These are phyloP conservation scores for Crithidia fasciculata DNA, from an alignment of 208 protist species.

Conservation along the genomic window DNA sequence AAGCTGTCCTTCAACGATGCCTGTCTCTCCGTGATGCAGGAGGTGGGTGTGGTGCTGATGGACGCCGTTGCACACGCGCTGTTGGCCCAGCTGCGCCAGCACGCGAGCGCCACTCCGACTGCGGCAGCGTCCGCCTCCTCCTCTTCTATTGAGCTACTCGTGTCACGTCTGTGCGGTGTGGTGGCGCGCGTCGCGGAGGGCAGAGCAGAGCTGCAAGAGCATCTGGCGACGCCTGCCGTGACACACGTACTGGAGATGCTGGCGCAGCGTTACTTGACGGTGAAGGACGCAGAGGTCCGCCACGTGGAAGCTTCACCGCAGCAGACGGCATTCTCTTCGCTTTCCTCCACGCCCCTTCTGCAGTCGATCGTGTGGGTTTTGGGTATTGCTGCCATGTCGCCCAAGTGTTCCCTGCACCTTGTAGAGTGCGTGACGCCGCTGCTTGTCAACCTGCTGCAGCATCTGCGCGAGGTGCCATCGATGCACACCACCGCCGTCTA, in stretches of 20 bases:
- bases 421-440: slow-evolving; percentile 44
- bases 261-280: slow-evolving; percentile 21
- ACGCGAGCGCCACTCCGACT: not conserved
- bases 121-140: not conserved
- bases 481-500: slow-evolving; percentile 63
- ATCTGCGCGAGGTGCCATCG: slow-evolving; percentile 34
- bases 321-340: not conserved
- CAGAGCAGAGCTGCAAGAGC: slow-evolving; percentile 33
- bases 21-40: slow-evolving; percentile 43
- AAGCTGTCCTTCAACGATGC: slow-evolving; percentile 71
- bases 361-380: slow-evolving; percentile 77
- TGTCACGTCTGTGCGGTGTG: slow-evolving; percentile 46
- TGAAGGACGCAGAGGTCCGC: not conserved
- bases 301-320: not conserved
- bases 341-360: slow-evolving; percentile 38
- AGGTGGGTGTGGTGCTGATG: slow-evolving; percentile 27
- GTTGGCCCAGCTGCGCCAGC: slow-evolving; percentile 21
- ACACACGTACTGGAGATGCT: slow-evolving; percentile 23
- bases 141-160: slow-evolving; percentile 42
- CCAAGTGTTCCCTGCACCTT: slow-evolving; percentile 51
- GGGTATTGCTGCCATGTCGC: slow-evolving; percentile 62
- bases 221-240: slow-evolving; percentile 35
- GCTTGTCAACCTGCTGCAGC: slow-evolving; percentile 55
- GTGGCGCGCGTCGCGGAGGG: slow-evolving; percentile 50
- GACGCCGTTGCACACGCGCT: slow-evolving; percentile 43